phyloP scores from a whole-genome alignment of 164 flowering plant species.

The Magnolia sinica region DNA sequence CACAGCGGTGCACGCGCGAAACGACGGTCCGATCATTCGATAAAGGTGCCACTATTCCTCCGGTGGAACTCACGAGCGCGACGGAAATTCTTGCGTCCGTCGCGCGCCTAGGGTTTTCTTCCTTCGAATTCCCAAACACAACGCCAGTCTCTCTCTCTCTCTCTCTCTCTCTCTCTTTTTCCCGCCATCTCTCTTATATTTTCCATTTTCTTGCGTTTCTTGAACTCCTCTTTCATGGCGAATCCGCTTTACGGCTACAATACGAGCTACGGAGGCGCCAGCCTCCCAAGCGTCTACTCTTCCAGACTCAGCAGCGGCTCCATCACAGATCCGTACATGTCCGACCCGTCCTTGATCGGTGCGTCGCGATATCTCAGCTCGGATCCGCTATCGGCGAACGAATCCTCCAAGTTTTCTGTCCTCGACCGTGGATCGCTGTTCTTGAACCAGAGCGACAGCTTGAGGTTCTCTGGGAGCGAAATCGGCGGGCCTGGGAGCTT shows the following conservation, averaged over 20 bases:
- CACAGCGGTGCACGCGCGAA: too few species aligned
- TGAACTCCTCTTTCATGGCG: constrained; percentile 22
- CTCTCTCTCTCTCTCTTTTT: neutral
- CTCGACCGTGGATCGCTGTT: constrained; percentile 14
- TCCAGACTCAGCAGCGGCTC: constrained; percentile 16
- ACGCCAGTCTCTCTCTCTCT: neutral
- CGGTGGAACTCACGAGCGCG: neutral
- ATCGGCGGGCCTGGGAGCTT: constrained; percentile 9
- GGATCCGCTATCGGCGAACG: constrained; percentile 8
- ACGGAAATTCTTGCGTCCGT: neutral
- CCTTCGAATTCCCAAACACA: too few species aligned
- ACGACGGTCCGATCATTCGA: too few species aligned
- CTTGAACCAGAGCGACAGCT: constrained; percentile 12
- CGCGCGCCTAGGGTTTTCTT: neutral
- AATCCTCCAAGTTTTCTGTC: constrained; percentile 14
- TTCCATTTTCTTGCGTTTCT: neutral
- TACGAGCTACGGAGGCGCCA: constrained; percentile 25
- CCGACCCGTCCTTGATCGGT: constrained; percentile 20
- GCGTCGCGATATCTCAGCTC: constrained; percentile 19
- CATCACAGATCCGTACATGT: constrained; percentile 15
- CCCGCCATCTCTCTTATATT: neutral
- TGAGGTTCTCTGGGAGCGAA: constrained; percentile 13
- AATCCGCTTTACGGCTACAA: constrained; percentile 33
- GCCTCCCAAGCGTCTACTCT: constrained; percentile 14
- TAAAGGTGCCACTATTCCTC: too few species aligned